phyloP scores from a whole-genome alignment of 2,329 filamentous ascomycete genomes.

The Coleophoma crateriformis region DNA sequence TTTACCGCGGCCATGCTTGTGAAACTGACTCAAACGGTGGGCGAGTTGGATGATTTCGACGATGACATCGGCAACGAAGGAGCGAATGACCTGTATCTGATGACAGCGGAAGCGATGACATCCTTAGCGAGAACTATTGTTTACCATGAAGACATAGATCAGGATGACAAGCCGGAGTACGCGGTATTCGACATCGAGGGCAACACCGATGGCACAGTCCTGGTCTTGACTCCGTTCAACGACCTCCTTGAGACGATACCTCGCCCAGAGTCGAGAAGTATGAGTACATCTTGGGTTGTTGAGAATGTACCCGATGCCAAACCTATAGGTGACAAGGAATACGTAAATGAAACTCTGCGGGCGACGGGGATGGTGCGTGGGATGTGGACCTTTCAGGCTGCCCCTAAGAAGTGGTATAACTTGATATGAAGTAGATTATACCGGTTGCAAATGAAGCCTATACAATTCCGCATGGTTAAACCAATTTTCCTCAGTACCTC shows the following conservation, averaged over 20 bases:
- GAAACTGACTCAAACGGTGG: not conserved
- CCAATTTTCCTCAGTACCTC: too few species aligned
- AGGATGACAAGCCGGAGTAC: not conserved
- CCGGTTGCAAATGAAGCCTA: too few species aligned
- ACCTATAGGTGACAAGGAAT: not conserved
- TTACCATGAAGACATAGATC: not conserved
- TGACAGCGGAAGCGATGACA: not conserved
- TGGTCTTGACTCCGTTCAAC: slow-evolving; percentile 2
- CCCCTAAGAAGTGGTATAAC: not conserved
- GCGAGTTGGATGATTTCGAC: not conserved
- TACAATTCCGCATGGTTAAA: too few species aligned
- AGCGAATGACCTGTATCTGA: not conserved
- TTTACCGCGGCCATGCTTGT: not conserved
- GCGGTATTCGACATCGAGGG: not conserved
- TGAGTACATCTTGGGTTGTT: slow-evolving; percentile 1
- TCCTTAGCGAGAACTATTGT: not conserved
- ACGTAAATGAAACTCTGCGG: not conserved
- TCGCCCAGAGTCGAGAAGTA: not conserved
- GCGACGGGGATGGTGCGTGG: not conserved
- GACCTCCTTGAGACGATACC: not conserved
- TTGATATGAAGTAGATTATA: not conserved
- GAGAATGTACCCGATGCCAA: not conserved
- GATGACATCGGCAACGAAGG: not conserved
- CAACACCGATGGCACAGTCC: not conserved
- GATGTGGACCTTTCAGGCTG: not conserved